These are phyloP conservation scores for Pythium graminicola DNA, from an alignment of 352 stramenopile genomes.

Conservation along the genomic window DNA sequence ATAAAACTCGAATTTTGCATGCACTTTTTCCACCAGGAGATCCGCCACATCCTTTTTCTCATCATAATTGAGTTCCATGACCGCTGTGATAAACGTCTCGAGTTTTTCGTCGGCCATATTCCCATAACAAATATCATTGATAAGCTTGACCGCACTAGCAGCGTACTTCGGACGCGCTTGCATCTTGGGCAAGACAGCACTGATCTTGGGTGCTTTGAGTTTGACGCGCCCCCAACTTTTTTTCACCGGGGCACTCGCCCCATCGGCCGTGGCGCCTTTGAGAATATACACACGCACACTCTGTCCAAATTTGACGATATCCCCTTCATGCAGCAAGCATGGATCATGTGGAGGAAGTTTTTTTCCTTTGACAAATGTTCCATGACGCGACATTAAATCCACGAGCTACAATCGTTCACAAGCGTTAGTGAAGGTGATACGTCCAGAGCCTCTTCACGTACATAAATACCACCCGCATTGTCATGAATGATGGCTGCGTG, in stretches of 20 bases:
- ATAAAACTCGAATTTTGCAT: slow-evolving; percentile 81
- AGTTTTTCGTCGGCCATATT: slow-evolving; percentile 68
- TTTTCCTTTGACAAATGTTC: slow-evolving; percentile 75
- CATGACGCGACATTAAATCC: slow-evolving; percentile 85
- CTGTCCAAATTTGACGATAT: slow-evolving; percentile 83
- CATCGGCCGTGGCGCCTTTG: slow-evolving; percentile 57
- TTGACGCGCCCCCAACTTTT: slow-evolving; percentile 75
- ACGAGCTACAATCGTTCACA: slow-evolving; percentile 45
- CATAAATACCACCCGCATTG: slow-evolving; percentile 72
- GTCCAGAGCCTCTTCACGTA: slow-evolving; percentile 22
- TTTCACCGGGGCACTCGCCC: slow-evolving; percentile 65
- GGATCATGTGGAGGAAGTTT: slow-evolving; percentile 84
- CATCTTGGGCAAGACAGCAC: slow-evolving; percentile 61
- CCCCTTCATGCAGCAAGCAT: slow-evolving; percentile 74
- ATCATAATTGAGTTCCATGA: slow-evolving; percentile 64
- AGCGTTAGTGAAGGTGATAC: background rate
- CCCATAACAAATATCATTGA: slow-evolving; percentile 81
- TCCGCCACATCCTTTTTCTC: slow-evolving; percentile 73
- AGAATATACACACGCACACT: slow-evolving; percentile 82
- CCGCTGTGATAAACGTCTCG: slow-evolving; percentile 53
- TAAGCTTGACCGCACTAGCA: slow-evolving; percentile 57
- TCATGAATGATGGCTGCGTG: slow-evolving; percentile 84
- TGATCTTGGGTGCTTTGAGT: slow-evolving; percentile 69
- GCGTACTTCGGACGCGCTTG: slow-evolving; percentile 50
- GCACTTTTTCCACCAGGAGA: slow-evolving; percentile 78